Evolutionary conservation across 2,329 filamentous ascomycete species (phyloP).

Genomic region (Coleophoma crateriformis): DNA sequence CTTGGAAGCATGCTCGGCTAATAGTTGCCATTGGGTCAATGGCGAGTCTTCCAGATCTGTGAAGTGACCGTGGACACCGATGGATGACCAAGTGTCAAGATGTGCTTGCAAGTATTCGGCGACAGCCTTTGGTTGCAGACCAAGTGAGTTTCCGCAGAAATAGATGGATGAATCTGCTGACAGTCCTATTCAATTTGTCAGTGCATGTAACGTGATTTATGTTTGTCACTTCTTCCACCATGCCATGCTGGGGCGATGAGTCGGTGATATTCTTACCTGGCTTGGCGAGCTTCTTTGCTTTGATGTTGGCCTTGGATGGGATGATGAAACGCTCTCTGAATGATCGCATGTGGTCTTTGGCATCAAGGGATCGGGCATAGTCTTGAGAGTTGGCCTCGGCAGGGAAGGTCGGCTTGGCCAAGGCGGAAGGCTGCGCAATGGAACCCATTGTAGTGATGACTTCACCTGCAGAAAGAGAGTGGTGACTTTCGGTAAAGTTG

Average conservation of each 20-base stretch:
- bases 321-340: conserved; percentile 71
- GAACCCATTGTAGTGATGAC: conserved; percentile 18
- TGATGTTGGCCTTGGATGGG: conserved; percentile 67
- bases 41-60: conserved; percentile 60
- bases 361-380: conserved; percentile 50
- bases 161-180: conserved; percentile 56
- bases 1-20: conserved; percentile 68
- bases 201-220: too few relatives aligned
- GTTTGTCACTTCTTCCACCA: conserved; percentile 8
- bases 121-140: conserved; percentile 70
- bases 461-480: background rate
- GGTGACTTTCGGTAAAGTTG: background rate
- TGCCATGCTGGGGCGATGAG: background rate
- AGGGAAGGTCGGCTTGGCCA: conserved; percentile 37
- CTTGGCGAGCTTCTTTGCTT: conserved; percentile 49
- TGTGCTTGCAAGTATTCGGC: conserved; percentile 64
- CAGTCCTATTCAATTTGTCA: conserved; percentile 12
- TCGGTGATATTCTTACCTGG: conserved; percentile 18
- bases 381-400: conserved; percentile 38
- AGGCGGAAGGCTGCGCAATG: conserved; percentile 6
- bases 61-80: conserved; percentile 84
- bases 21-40: conserved; percentile 68
- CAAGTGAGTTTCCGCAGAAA: conserved; percentile 85
- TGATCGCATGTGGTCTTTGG: conserved; percentile 50
- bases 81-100: conserved; percentile 76